Conservation (phyloP, 441 rosid genomes). For the Daphne laureola region DNA sequence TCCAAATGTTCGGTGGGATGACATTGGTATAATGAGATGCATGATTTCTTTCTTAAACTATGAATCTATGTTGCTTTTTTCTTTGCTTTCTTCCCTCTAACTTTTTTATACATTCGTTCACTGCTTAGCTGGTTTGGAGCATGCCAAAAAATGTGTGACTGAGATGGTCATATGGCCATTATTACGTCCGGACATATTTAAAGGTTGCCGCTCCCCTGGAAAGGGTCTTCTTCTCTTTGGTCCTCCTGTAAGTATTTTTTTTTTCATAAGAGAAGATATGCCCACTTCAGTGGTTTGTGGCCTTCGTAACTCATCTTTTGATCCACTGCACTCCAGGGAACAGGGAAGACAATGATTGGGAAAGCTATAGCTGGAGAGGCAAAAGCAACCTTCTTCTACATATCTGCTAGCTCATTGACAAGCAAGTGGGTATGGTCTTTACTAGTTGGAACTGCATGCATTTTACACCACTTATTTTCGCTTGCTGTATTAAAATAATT, state of each 20-base stretch:
- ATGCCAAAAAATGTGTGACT: conserved; percentile 95
- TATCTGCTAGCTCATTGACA: conserved; percentile 96
- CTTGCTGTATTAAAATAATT: background rate
- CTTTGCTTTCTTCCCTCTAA: conserved; percentile 7
- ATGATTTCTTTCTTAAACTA: conserved; percentile 11
- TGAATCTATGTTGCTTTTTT: conserved; percentile 1
- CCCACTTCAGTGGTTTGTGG: conserved; percentile 4
- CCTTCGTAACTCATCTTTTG: conserved; percentile 14
- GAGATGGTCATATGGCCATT: conserved; percentile 99
- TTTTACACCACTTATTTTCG: conserved; percentile 1
- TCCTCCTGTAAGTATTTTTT: conserved; percentile 65
- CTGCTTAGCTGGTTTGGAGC: conserved; percentile 86
- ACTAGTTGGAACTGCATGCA: conserved; percentile 7
- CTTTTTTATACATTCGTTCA: conserved; percentile 19
- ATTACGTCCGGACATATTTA: conserved; percentile 87
- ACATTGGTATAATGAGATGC: conserved; percentile 58
- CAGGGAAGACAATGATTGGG: conserved; percentile 97
- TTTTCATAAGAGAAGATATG: conserved; percentile 13
- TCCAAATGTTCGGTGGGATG: conserved; percentile 94
- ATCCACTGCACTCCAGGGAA: conserved; percentile 84
- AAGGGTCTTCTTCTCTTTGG: conserved; percentile 98
- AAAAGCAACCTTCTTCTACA: conserved; percentile 92
- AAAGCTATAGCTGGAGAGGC: conserved; percentile 99
- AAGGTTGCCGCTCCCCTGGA: conserved; percentile 95
- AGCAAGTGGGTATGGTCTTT: conserved; percentile 80